A percentile compares a stretch with the other conserved stretches of the same genome.
phyloP scores from a whole-genome alignment of 371 early-diverging fungal species.

The Syncephalastrum monosporum region DNA sequence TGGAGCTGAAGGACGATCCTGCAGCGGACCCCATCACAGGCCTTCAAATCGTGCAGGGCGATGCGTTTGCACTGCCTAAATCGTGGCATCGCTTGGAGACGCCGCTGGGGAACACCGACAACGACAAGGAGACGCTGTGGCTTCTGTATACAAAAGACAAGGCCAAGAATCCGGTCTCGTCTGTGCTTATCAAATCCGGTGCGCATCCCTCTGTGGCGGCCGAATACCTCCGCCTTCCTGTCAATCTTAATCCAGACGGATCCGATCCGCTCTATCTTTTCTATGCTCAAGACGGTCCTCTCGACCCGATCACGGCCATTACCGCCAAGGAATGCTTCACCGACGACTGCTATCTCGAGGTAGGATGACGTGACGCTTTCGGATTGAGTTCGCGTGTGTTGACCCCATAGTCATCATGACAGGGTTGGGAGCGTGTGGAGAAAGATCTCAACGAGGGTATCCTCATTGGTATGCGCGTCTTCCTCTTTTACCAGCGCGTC shows the following conservation, averaged over 20 bases:
- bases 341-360: constrained; percentile 47
- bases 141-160: constrained; percentile 34
- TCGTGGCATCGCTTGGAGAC: constrained; percentile 22
- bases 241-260: constrained; percentile 34
- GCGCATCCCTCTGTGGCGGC: constrained; percentile 24
- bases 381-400: too few relatives aligned
- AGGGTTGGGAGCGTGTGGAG: constrained; percentile 34
- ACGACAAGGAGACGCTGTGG: constrained; percentile 22
- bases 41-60: constrained; percentile 13
- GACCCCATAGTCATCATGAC: neutral
- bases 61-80: constrained; percentile 5
- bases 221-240: constrained; percentile 32
- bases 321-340: constrained; percentile 52
- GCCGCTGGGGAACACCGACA: constrained; percentile 26
- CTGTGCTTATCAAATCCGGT: constrained; percentile 30
- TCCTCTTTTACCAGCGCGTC: constrained; percentile 35
- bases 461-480: constrained; percentile 48
- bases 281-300: constrained; percentile 26
- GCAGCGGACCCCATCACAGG: constrained; percentile 26
- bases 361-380: constrained; percentile 13
- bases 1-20: constrained; percentile 42
- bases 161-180: constrained; percentile 24
- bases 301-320: constrained; percentile 52
- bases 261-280: constrained; percentile 29
- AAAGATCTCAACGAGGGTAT: constrained; percentile 38